These are phyloP conservation scores for Podospora comata DNA, from an alignment of 495 filamentous ascomycete species.

Conservation along the genomic window DNA sequence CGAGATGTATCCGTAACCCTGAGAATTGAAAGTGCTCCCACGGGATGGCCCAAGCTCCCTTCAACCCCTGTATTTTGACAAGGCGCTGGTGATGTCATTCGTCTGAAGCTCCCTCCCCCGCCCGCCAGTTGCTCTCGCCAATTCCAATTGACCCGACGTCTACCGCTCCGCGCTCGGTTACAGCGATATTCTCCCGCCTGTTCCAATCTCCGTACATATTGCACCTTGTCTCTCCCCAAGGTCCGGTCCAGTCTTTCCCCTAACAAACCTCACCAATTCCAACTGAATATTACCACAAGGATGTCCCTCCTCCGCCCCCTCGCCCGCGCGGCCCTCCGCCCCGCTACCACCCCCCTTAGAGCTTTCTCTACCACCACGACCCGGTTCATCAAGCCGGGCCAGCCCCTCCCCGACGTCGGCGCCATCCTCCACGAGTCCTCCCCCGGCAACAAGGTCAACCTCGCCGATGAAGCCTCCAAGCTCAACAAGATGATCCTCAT, in stretches of 20 bases:
- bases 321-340: conserved; percentile 9
- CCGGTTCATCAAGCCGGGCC: conserved; percentile 56
- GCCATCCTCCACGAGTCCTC: conserved; percentile 60
- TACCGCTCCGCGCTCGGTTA: neutral
- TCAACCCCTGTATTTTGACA: neutral
- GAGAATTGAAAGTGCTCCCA: too few relatives aligned
- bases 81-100: neutral
- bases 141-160: neutral
- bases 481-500: conserved; percentile 71
- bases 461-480: conserved; percentile 66
- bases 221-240: too few relatives aligned
- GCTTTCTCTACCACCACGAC: conserved; percentile 54
- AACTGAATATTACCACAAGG: neutral
- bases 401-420: conserved; percentile 55
- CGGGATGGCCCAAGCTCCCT: neutral
- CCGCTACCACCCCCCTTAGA: conserved; percentile 20
- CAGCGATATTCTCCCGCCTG: neutral
- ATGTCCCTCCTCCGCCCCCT: conserved; percentile 17
- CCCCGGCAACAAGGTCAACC: conserved; percentile 79
- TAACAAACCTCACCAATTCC: neutral
- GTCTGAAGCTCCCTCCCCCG: neutral
- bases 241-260: neutral
- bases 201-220: too few relatives aligned
- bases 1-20: too few relatives aligned
- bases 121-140: neutral